phyloP scores from a whole-genome alignment of 108 stramenopile genomes.

The Cyclotella sp. region DNA sequence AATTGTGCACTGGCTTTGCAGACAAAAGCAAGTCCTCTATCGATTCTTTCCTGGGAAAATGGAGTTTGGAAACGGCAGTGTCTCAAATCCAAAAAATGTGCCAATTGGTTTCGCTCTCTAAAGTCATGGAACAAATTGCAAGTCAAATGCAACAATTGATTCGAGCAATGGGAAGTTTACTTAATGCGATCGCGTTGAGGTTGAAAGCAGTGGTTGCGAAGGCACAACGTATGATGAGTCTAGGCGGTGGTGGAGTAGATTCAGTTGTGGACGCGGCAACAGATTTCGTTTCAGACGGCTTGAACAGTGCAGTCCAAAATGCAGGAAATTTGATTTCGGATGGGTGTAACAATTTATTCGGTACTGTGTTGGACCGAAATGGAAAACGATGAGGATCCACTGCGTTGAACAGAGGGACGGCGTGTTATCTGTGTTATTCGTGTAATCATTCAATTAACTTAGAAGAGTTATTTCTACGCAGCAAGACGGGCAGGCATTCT shows the following conservation, averaged over 20 bases:
- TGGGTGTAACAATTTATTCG: too few relatives aligned
- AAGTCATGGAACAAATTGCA: conserved; percentile 25
- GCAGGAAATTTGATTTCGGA: background rate
- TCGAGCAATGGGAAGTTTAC: conserved; percentile 12
- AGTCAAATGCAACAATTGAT: conserved; percentile 19
- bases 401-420: too few relatives aligned
- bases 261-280: conserved; percentile 16
- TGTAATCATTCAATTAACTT: too few relatives aligned
- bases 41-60: conserved; percentile 47
- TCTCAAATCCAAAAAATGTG: conserved; percentile 55
- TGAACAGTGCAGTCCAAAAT: background rate
- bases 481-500: too few relatives aligned
- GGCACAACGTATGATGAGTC: background rate
- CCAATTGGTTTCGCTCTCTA: conserved; percentile 37
- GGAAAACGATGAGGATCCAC: too few relatives aligned
- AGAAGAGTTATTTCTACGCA: too few relatives aligned
- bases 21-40: conserved; percentile 30
- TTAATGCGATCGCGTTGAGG: conserved; percentile 2
- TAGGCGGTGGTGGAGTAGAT: too few relatives aligned
- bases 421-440: too few relatives aligned
- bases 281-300: conserved; percentile 23
- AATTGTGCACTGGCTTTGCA: conserved; percentile 24
- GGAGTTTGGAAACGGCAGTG: conserved; percentile 59
- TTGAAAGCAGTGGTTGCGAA: conserved; percentile 11
- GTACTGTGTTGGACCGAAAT: background rate